Conservation (phyloP, 2,329 filamentous ascomycete species). For the Fusarium aywerte region DNA sequence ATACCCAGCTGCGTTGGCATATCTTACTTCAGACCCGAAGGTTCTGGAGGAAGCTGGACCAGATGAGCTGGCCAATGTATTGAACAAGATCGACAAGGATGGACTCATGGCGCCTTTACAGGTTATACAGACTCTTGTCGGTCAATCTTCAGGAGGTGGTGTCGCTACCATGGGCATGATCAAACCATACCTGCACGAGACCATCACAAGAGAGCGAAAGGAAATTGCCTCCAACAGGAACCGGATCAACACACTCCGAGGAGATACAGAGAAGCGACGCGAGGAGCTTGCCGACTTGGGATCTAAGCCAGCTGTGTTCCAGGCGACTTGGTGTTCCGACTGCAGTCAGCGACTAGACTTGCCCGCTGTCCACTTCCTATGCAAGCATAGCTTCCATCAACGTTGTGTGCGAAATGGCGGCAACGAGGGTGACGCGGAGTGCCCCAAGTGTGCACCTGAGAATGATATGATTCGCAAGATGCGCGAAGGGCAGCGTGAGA, state of each 20-base stretch:
- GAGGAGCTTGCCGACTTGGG: slow-evolving; percentile 81
- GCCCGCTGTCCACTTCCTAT: slow-evolving; percentile 93
- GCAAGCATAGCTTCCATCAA: slow-evolving; percentile 97
- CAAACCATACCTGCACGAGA: slow-evolving; percentile 89
- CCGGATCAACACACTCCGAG: slow-evolving; percentile 83
- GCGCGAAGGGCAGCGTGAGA: slow-evolving; percentile 85
- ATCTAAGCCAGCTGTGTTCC: slow-evolving; percentile 87
- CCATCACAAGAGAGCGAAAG: slow-evolving; percentile 86
- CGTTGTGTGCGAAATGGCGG: slow-evolving; percentile 73
- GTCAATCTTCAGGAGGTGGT: slow-evolving; percentile 59
- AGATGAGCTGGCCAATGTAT: slow-evolving; percentile 81
- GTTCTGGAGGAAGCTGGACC: slow-evolving; percentile 86
- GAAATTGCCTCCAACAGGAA: slow-evolving; percentile 85
- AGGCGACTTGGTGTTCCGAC: slow-evolving; percentile 85
- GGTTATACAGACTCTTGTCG: slow-evolving; percentile 90
- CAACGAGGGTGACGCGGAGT: slow-evolving; percentile 76
- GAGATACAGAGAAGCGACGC: slow-evolving; percentile 83
- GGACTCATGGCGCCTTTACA: slow-evolving; percentile 95
- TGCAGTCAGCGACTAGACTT: slow-evolving; percentile 84
- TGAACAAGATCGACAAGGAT: slow-evolving; percentile 88
- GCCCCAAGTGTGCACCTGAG: slow-evolving; percentile 83
- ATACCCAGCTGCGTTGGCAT: slow-evolving; percentile 90
- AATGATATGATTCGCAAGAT: slow-evolving; percentile 93
- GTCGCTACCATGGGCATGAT: slow-evolving; percentile 98
- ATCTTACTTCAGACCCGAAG: slow-evolving; percentile 86